These are phyloP conservation scores for Trypanosoma conorhini DNA, from an alignment of 208 protist genomes.

Conservation along the genomic window DNA sequence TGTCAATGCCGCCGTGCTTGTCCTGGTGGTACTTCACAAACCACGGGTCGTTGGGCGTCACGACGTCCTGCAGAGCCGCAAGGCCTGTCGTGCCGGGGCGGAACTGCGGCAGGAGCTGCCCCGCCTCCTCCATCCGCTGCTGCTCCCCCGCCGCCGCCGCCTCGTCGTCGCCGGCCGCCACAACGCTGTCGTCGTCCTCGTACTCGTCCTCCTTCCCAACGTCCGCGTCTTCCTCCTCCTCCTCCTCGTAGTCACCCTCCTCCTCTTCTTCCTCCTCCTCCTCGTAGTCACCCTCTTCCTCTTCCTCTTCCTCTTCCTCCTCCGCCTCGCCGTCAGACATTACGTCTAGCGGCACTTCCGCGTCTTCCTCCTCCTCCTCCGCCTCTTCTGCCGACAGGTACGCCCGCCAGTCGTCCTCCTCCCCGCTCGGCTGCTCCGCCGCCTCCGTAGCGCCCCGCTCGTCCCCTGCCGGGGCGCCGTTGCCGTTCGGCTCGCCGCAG, in stretches of 20 bases:
- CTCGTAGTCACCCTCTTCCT: constrained; percentile 24
- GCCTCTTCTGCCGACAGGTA: neutral
- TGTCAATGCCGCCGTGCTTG: constrained; percentile 46
- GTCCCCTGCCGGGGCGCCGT: constrained; percentile 9
- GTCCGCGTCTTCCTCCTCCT: constrained; percentile 30
- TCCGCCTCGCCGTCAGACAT: constrained; percentile 34
- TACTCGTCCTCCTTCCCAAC: constrained; percentile 27
- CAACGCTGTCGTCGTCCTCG: constrained; percentile 35
- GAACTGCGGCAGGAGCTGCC: constrained; percentile 31
- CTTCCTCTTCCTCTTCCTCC: constrained; percentile 12
- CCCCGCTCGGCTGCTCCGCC: neutral
- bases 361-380: constrained; percentile 31
- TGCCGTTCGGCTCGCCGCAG: constrained; percentile 4
- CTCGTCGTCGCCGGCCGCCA: constrained; percentile 21
- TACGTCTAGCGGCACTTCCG: constrained; percentile 27
- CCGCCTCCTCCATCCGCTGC: constrained; percentile 20
- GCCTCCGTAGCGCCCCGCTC: neutral
- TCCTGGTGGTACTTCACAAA: constrained; percentile 72
- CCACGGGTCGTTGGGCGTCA: constrained; percentile 48
- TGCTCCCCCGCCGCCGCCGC: constrained; percentile 31
- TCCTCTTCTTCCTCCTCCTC: constrained; percentile 30
- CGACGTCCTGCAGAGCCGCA: constrained; percentile 33
- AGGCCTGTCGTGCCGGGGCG: constrained; percentile 35
- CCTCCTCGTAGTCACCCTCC: constrained; percentile 21
- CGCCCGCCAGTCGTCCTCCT: constrained; percentile 15